Conservation (phyloP, 2,329 filamentous ascomycete genomes). For the Zopfia rhizophila region DNA sequence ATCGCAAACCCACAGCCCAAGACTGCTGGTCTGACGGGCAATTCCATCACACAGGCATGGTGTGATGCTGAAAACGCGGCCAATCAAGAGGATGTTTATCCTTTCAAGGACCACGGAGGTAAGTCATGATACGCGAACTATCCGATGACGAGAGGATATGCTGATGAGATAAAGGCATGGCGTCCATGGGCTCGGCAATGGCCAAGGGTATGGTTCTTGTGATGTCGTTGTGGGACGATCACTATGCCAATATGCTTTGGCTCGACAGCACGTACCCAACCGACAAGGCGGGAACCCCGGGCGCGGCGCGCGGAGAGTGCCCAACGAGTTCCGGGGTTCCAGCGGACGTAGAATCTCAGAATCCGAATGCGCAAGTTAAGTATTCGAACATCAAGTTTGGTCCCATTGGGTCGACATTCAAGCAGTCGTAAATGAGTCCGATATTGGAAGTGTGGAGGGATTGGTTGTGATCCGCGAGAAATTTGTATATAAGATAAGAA, state of each 20-base stretch:
- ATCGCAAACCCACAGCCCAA: conserved; percentile 54
- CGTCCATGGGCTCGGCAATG: too few relatives aligned
- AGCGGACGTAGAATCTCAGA: conserved; percentile 24
- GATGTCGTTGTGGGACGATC: conserved; percentile 69
- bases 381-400: conserved; percentile 33
- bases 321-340: conserved; percentile 22
- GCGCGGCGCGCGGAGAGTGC: conserved; percentile 26
- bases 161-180: too few relatives aligned
- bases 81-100: conserved; percentile 13
- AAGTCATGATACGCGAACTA: too few relatives aligned
- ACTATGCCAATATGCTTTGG: conserved; percentile 75
- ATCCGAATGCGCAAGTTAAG: conserved; percentile 20
- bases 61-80: conserved; percentile 13
- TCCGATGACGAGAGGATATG: too few relatives aligned
- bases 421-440: too few relatives aligned
- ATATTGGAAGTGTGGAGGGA: too few relatives aligned
- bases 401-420: conserved; percentile 28
- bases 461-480: too few relatives aligned
- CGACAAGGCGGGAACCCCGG: conserved; percentile 20
- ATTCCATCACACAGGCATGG: conserved; percentile 63
- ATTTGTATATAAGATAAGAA: too few relatives aligned
- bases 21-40: conserved; percentile 54
- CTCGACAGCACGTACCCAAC: conserved; percentile 71
- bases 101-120: conserved; percentile 14
- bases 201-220: too few relatives aligned